phyloP scores from a whole-genome alignment of 2,329 filamentous ascomycete genomes.

The Fusarium albidum region DNA sequence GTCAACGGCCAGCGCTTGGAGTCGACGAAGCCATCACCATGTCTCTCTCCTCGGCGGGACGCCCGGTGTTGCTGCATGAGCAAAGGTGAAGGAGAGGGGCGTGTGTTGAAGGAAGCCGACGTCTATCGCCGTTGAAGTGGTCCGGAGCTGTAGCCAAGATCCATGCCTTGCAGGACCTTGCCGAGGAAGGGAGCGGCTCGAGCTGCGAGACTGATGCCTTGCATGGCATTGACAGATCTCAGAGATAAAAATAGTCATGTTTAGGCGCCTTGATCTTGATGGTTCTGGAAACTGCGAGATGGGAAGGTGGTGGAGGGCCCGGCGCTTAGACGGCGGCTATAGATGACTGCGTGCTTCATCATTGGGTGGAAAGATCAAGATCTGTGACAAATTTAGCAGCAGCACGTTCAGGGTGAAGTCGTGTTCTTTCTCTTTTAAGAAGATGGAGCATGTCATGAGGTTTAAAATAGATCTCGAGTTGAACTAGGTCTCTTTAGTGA shows the following conservation, averaged over 20 bases:
- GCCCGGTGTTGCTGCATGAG: conserved; percentile 25
- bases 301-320: conserved; percentile 20
- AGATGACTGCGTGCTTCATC: conserved; percentile 3
- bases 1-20: conserved; percentile 16
- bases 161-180: conserved; percentile 12
- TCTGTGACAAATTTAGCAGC: conserved; percentile 12
- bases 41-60: conserved; percentile 25
- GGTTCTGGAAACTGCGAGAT: conserved; percentile 28
- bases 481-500: not conserved
- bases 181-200: conserved; percentile 1
- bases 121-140: conserved; percentile 23
- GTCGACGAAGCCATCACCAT: conserved; percentile 14
- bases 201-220: conserved; percentile 18
- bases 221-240: conserved; percentile 22
- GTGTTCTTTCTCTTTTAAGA: conserved; percentile 23
- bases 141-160: not conserved
- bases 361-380: conserved; percentile 25
- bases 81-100: conserved; percentile 3
- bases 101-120: conserved; percentile 20
- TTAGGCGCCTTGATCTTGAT: conserved; percentile 25
- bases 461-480: conserved; percentile 11
- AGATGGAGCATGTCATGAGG: conserved; percentile 4
- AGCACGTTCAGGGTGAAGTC: not conserved
- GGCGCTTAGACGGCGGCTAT: conserved; percentile 42
- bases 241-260: conserved; percentile 23